Evolutionary conservation across 2,329 filamentous ascomycete genomes (phyloP).

Genomic region (Decorospora gaudefroyi): DNA sequence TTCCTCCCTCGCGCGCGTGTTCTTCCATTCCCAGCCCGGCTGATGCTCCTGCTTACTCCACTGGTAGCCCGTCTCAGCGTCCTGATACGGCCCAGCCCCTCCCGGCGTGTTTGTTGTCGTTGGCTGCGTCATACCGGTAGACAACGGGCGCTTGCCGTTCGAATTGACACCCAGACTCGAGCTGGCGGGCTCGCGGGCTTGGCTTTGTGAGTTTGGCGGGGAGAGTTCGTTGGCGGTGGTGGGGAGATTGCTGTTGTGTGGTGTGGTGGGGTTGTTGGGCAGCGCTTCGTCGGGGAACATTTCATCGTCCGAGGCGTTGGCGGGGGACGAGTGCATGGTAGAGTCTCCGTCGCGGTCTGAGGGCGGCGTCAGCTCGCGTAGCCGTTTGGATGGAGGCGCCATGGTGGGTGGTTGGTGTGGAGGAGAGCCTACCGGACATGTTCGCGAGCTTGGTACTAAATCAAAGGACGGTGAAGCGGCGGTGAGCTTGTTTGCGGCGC

Average conservation of each 20-base stretch:
- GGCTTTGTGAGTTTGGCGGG: conserved; percentile 58
- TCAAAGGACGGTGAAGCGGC: too few species aligned
- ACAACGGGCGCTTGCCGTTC: conserved; percentile 45
- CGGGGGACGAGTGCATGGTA: conserved; percentile 58
- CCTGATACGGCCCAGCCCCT: conserved; percentile 17
- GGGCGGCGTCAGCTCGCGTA: conserved; percentile 21
- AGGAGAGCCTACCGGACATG: conserved; percentile 20
- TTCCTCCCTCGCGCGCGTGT: conserved; percentile 45
- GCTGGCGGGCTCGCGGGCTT: conserved; percentile 29
- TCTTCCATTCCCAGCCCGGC: conserved; percentile 48
- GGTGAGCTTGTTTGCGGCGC: conserved; percentile 9
- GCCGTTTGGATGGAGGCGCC: conserved; percentile 18
- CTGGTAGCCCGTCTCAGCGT: conserved; percentile 43
- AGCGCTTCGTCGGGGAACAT: conserved; percentile 53
- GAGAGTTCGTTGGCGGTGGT: conserved; percentile 55
- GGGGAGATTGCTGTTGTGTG: conserved; percentile 39
- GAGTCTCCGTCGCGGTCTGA: conserved; percentile 60
- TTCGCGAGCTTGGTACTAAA: neutral
- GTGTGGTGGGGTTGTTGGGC: conserved; percentile 47
- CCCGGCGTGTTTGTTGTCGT: conserved; percentile 12
- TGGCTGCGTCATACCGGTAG: conserved; percentile 19
- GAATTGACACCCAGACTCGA: conserved; percentile 39
- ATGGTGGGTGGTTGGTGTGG: conserved; percentile 9
- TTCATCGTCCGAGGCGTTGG: conserved; percentile 45
- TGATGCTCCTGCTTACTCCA: conserved; percentile 46